These are phyloP conservation scores for Aspergillus novoparasiticus DNA, from an alignment of 2,329 filamentous ascomycete genomes.

Conservation along the genomic window DNA sequence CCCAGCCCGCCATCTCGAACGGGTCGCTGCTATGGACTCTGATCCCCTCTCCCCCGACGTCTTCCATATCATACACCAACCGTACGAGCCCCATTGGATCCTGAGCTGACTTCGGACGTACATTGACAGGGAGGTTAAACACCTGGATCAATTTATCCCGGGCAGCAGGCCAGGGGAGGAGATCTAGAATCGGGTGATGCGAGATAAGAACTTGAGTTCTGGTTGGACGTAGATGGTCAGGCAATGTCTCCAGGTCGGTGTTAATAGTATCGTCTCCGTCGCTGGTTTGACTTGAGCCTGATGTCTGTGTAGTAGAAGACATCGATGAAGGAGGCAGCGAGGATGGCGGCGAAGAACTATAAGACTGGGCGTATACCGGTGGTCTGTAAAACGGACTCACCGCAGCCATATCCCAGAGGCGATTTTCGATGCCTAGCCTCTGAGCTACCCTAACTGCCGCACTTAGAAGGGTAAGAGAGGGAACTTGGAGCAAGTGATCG, in stretches of 20 bases:
- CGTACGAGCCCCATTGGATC: constrained; percentile 53
- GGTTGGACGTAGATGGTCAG: constrained; percentile 55
- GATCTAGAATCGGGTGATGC: constrained; percentile 61
- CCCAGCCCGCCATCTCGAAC: constrained; percentile 55
- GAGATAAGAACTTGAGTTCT: constrained; percentile 52
- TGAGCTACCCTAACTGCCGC: constrained; percentile 52
- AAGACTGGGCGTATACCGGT: neutral
- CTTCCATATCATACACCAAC: constrained; percentile 61
- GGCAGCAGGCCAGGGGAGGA: constrained; percentile 60
- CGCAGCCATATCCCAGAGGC: constrained; percentile 52
- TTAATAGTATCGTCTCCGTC: neutral
- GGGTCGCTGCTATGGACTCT: constrained; percentile 55
- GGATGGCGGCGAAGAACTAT: neutral
- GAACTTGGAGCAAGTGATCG: constrained; percentile 52
- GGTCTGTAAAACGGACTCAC: constrained; percentile 51
- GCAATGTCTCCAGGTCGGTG: constrained; percentile 40
- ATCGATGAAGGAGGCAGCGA: constrained; percentile 14
- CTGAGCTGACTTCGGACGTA: constrained; percentile 52
- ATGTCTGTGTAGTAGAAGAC: constrained; percentile 17
- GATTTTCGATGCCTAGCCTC: constrained; percentile 47
- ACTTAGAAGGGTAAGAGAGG: constrained; percentile 52
- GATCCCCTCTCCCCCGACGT: constrained; percentile 54
- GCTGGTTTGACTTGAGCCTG: constrained; percentile 7
- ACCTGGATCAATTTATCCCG: constrained; percentile 57
- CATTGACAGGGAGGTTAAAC: constrained; percentile 51